Conservation (phyloP, 1,139 yeast species). For the Suhomyces anneliseae region DNA sequence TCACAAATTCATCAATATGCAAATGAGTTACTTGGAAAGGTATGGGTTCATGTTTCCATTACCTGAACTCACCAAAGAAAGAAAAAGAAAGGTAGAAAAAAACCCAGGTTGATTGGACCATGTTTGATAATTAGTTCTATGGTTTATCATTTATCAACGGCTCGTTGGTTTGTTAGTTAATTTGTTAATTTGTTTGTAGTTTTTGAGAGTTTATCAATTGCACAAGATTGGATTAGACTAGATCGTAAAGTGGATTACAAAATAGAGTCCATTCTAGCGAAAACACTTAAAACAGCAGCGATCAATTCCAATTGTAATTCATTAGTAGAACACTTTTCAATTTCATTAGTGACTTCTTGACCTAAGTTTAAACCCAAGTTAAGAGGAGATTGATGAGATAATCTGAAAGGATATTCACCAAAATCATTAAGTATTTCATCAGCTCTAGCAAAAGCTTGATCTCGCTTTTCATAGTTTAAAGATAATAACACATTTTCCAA, state of each 20-base stretch:
- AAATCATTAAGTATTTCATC: constrained; percentile 84
- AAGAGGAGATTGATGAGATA: constrained; percentile 53
- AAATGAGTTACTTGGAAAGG: too few species aligned
- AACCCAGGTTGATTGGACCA: too few species aligned
- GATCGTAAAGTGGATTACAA: constrained; percentile 21
- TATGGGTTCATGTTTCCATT: too few species aligned
- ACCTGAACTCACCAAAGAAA: too few species aligned
- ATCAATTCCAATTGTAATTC: constrained; percentile 83
- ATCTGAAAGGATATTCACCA: constrained; percentile 81
- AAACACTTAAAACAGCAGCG: constrained; percentile 78
- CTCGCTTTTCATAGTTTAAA: constrained; percentile 85
- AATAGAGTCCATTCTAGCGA: constrained; percentile 59
- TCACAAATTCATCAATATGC: too few species aligned
- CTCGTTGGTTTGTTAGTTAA: too few species aligned
- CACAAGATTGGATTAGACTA: not conserved
- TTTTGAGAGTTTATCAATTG: too few species aligned
- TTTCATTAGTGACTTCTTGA: constrained; percentile 65
- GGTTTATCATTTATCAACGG: too few species aligned
- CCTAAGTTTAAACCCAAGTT: constrained; percentile 79
- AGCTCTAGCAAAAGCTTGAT: constrained; percentile 88
- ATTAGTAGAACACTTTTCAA: constrained; percentile 52
- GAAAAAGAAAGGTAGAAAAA: too few species aligned
- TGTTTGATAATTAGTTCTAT: too few species aligned
- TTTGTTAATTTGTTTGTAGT: too few species aligned
- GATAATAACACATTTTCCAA: constrained; percentile 83